These are phyloP conservation scores for Coleophoma crateriformis DNA, from an alignment of 2,329 filamentous ascomycete genomes.

Conservation along the genomic window DNA sequence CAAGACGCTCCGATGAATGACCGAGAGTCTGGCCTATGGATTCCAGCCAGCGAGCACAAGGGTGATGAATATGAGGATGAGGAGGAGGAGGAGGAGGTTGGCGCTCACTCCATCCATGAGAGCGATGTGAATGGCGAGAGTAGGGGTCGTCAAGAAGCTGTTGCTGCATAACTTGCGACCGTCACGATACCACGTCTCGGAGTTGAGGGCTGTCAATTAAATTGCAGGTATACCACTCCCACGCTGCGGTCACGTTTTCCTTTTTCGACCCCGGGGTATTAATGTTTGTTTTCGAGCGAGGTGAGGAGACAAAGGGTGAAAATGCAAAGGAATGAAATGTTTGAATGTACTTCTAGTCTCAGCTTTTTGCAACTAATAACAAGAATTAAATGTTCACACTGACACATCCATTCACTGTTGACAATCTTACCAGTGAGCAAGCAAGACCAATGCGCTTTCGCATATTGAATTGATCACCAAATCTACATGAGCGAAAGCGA, in stretches of 20 bases:
- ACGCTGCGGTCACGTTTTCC: conserved; percentile 4
- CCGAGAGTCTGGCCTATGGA: conserved; percentile 74
- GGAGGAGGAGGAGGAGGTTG: conserved; percentile 59
- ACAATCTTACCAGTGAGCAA: too few relatives aligned
- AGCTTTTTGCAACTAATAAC: neutral
- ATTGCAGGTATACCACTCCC: conserved; percentile 11
- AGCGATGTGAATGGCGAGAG: conserved; percentile 50
- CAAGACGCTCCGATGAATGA: conserved; percentile 78
- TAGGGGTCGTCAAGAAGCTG: conserved; percentile 45
- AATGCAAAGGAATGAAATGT: neutral
- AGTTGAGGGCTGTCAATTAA: too few relatives aligned
- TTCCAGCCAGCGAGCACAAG: conserved; percentile 63
- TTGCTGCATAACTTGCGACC: conserved; percentile 25
- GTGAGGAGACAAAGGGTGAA: neutral
- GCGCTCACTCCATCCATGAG: conserved; percentile 45
- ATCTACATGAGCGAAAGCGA: too few relatives aligned
- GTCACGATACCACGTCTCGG: too few relatives aligned
- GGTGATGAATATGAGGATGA: conserved; percentile 53
- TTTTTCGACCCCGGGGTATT: neutral
- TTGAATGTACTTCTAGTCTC: neutral
- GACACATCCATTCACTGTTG: too few relatives aligned
- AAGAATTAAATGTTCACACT: too few relatives aligned
- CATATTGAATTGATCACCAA: too few relatives aligned
- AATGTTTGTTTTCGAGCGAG: conserved; percentile 1
- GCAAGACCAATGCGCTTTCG: too few relatives aligned